Base-by-base conservation (phyloP, 1,284 basidiomycete species). In the Xerocomus minutiporus region DNA sequence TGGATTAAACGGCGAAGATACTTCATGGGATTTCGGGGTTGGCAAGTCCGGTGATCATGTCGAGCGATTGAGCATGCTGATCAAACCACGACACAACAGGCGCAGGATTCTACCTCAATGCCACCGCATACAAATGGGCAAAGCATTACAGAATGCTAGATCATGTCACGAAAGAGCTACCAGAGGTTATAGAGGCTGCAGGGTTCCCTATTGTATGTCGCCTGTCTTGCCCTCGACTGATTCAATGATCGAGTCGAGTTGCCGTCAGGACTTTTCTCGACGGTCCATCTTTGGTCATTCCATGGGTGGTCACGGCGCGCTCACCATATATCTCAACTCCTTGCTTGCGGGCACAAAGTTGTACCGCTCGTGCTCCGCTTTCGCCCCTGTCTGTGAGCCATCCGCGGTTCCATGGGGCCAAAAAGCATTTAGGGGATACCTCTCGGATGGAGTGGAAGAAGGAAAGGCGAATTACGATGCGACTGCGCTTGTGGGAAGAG, bases 101-200 rank as follows among this genome's bases (percentile, higher is more conserved):
- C 50, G 94, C 95, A 41, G 93, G 94, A 41, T 97, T 97, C 75
- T 97, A 97, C 71, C 69, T 97, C 60, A 86, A 96, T 66, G 94
- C 94, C 8, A 94, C 91, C 4, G 77, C 82, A 52, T 79, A 85
- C 3, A 85, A 85, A 67, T 97, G 83, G 71, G 72, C 83, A 32
- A 87, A 86, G 70, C 77, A 94, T 70, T 97, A 97, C 72, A 93
- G 92, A 71, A 97, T 97, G 94, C 81, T 88, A 59, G 85, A 84
- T 25, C 84, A 91, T 61, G 76, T 97, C 59, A 86, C 86, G 8
- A 68, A 83, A 50, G 95, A 97, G 74, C 75, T 97, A 32, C 93
- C 93, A 13, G 71, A 80, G 58, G 80, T 91, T 23, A 78, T 97
- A 51, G 79, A 82, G 63, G 77, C 79, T 8, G 82, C 85, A 15